phyloP scores from a whole-genome alignment of 768 basidiomycete genomes.

The Mycena alexandri region DNA sequence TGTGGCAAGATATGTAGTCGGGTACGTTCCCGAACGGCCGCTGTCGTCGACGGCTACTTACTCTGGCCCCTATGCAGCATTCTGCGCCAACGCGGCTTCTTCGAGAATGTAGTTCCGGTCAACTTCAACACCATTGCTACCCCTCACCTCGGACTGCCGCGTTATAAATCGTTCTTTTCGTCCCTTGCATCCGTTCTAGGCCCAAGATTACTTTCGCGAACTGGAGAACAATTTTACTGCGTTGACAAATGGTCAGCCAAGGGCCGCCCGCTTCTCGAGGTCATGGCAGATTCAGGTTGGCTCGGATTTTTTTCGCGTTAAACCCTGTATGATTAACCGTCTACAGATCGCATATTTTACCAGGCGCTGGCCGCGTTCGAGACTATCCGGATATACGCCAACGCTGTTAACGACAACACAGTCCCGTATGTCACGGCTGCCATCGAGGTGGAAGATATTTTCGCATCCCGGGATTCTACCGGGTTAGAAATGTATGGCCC shows the following conservation, averaged over 20 bases:
- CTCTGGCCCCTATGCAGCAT: conserved; percentile 55
- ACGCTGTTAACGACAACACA: conserved; percentile 82
- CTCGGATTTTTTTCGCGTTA: background rate
- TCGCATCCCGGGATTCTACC: conserved; percentile 64
- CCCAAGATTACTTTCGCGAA: conserved; percentile 78
- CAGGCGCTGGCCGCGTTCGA: conserved; percentile 77
- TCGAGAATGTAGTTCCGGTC: conserved; percentile 74
- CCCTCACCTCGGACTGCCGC: conserved; percentile 83
- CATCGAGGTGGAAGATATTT: conserved; percentile 77
- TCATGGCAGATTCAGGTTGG: conserved; percentile 85
- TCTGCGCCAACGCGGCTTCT: conserved; percentile 77
- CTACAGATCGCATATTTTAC: conserved; percentile 78
- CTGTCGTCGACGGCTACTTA: background rate
- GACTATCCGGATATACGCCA: conserved; percentile 83
- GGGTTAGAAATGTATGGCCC: conserved; percentile 72
- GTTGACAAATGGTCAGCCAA: conserved; percentile 78
- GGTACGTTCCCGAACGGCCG: conserved; percentile 53
- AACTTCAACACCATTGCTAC: conserved; percentile 90
- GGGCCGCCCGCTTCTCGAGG: conserved; percentile 76
- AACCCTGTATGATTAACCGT: background rate
- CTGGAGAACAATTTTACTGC: conserved; percentile 84
- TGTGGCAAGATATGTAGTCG: conserved; percentile 83
- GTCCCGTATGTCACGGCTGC: conserved; percentile 88
- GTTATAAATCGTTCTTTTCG: conserved; percentile 72
- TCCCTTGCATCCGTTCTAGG: conserved; percentile 68